A percentile compares a stretch with the other conserved stretches of the same genome.
These are phyloP conservation scores for Teratosphaeria destructans DNA, from an alignment of 2,329 filamentous ascomycete genomes.

Conservation along the genomic window DNA sequence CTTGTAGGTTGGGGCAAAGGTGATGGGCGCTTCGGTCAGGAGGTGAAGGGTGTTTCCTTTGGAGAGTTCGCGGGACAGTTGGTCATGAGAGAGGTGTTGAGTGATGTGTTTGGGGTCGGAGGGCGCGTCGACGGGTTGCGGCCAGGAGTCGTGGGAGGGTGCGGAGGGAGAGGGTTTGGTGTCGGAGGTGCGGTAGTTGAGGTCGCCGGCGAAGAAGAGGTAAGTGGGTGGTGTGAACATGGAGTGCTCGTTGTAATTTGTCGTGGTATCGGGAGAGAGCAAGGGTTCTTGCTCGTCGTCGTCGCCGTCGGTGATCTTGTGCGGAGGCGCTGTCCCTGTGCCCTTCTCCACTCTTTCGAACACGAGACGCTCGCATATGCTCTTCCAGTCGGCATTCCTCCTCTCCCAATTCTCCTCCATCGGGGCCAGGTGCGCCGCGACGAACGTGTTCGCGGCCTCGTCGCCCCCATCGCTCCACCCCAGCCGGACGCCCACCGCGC, in stretches of 20 bases:
- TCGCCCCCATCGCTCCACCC: conserved; percentile 40
- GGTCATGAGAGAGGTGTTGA: conserved; percentile 62
- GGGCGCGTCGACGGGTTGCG: conserved; percentile 45
- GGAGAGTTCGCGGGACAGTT: conserved; percentile 61
- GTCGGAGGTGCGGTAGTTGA: conserved; percentile 84
- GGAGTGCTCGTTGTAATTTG: conserved; percentile 4
- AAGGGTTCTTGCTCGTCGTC: conserved; percentile 16
- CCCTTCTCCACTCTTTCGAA: conserved; percentile 38
- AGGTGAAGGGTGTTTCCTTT: conserved; percentile 67
- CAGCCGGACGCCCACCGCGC: conserved; percentile 70
- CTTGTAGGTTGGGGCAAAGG: conserved; percentile 91
- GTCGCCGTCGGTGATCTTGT: conserved; percentile 4
- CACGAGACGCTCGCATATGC: conserved; percentile 67
- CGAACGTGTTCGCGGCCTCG: conserved; percentile 60
- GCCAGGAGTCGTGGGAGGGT: conserved; percentile 49
- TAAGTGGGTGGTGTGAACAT: conserved; percentile 68
- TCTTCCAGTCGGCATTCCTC: conserved; percentile 81
- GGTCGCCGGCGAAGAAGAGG: conserved; percentile 79
- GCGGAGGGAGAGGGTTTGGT: conserved; percentile 47
- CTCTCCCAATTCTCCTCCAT: conserved; percentile 68
- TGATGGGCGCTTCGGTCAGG: conserved; percentile 60
- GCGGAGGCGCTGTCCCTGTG: background rate
- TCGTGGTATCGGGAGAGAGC: conserved; percentile 21
- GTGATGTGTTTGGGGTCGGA: conserved; percentile 52
- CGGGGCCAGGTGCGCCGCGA: conserved; percentile 78